A percentile compares a stretch with the other conserved stretches of the same genome.
Conservation (phyloP, 2,329 filamentous ascomycete species). For the Sclerotiophoma versabilis region DNA sequence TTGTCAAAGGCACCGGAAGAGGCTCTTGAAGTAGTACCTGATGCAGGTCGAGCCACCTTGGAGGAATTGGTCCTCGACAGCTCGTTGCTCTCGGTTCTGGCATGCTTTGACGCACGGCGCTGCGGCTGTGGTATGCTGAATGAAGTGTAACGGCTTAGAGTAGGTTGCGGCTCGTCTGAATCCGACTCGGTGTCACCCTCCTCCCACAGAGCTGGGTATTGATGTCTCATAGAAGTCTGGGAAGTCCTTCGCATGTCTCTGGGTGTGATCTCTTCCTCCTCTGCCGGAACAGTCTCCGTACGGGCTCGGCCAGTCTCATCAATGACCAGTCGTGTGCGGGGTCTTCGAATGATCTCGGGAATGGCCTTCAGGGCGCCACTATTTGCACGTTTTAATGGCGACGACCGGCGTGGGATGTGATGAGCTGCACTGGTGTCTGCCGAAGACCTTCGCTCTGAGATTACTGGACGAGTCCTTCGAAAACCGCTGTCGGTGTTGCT, state of each 20-base stretch:
- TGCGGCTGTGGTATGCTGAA: slow-evolving; percentile 44
- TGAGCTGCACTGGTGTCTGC: slow-evolving; percentile 26
- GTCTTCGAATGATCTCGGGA: slow-evolving; percentile 52
- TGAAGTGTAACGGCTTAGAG: slow-evolving; percentile 46
- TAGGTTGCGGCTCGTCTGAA: slow-evolving; percentile 40
- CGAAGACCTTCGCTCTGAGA: slow-evolving; percentile 41
- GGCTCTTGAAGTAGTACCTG: slow-evolving; percentile 26
- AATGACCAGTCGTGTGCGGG: slow-evolving; percentile 55
- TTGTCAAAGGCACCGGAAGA: slow-evolving; percentile 41
- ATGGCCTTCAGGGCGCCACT: slow-evolving; percentile 54
- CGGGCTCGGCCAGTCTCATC: slow-evolving; percentile 57
- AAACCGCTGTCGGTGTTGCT: slow-evolving; percentile 57
- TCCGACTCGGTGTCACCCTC: slow-evolving; percentile 51
- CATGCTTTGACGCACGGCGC: slow-evolving; percentile 46
- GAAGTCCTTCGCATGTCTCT: slow-evolving; percentile 30
- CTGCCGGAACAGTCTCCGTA: slow-evolving; percentile 52
- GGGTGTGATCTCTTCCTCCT: slow-evolving; percentile 45
- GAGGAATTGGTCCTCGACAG: slow-evolving; percentile 40
- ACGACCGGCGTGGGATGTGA: slow-evolving; percentile 53
- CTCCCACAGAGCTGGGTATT: slow-evolving; percentile 56
- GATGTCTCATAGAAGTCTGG: slow-evolving; percentile 39
- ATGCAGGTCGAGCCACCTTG: slow-evolving; percentile 44
- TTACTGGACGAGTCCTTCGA: slow-evolving; percentile 36
- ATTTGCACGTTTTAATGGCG: slow-evolving; percentile 56
- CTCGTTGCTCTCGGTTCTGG: slow-evolving; percentile 40